phyloP scores from a whole-genome alignment of 345 rosid genomes.

The Citrus sinensis region DNA sequence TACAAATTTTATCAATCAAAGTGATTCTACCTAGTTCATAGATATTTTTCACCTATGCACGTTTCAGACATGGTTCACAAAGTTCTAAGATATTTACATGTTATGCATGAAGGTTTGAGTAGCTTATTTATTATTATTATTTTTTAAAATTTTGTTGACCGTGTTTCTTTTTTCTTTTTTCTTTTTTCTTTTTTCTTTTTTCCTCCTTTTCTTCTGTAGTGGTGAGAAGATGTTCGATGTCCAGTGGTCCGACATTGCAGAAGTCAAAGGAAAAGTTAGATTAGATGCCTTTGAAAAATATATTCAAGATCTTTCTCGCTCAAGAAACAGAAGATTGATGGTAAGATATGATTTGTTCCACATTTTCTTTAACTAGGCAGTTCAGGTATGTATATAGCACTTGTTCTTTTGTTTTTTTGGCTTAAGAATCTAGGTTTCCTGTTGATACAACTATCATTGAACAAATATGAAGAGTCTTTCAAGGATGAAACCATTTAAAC shows the following conservation, averaged over 20 bases:
- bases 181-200: neutral
- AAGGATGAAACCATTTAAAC: neutral
- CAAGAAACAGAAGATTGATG: slow-evolving; percentile 34
- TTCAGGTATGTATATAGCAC: neutral
- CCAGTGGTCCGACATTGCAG: slow-evolving; percentile 28
- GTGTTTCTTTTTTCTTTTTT: neutral
- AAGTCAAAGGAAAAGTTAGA: slow-evolving; percentile 39
- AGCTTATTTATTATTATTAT: neutral
- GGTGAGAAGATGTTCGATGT: slow-evolving; percentile 34
- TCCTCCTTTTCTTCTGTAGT: slow-evolving; percentile 16
- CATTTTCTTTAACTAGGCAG: neutral
- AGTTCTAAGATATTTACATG: neutral
- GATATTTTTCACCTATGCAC: neutral
- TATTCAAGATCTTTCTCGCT: slow-evolving; percentile 34
- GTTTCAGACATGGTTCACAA: neutral
- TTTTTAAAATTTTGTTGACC: neutral
- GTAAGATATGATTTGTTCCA: slow-evolving; percentile 16
- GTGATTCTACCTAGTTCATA: neutral
- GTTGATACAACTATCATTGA: neutral
- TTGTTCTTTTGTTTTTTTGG: neutral
- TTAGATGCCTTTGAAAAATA: slow-evolving; percentile 35
- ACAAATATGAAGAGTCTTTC: neutral
- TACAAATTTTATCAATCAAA: neutral
- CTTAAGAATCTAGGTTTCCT: slow-evolving; percentile 2
- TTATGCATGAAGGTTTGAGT: neutral